These are phyloP conservation scores for Macrolepiota dolichaula DNA, from an alignment of 768 basidiomycete species.

Conservation along the genomic window DNA sequence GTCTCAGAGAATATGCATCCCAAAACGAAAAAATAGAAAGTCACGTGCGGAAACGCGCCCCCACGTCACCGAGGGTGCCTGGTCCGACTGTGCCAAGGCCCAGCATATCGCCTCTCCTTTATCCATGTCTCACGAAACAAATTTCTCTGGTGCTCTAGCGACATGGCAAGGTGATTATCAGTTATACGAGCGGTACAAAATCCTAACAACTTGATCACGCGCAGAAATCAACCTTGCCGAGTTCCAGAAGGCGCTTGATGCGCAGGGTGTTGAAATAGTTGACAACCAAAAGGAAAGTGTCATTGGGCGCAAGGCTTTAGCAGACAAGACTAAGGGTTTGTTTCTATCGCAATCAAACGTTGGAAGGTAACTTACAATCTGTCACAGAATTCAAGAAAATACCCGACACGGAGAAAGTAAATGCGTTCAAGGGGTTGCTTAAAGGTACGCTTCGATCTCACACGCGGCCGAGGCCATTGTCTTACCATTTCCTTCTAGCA, in stretches of 20 bases:
- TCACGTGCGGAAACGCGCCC: conserved; percentile 15
- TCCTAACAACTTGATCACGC: not conserved
- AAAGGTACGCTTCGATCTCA: conserved; percentile 53
- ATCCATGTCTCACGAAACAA: conserved; percentile 52
- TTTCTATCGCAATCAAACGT: not conserved
- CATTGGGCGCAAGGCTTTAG: conserved; percentile 88
- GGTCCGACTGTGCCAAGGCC: not conserved
- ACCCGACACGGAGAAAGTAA: conserved; percentile 83
- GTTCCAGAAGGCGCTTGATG: conserved; percentile 89
- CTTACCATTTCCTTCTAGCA: conserved; percentile 39
- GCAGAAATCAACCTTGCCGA: conserved; percentile 85
- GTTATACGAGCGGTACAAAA: not conserved
- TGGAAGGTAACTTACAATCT: not conserved
- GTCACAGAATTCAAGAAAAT: conserved; percentile 91
- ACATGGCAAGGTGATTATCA: conserved; percentile 81
- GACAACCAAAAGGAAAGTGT: conserved; percentile 99
- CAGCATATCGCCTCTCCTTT: conserved; percentile 1
- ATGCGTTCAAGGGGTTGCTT: conserved; percentile 84
- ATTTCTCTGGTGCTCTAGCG: conserved; percentile 88
- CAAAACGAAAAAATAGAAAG: conserved; percentile 5
- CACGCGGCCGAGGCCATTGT: not conserved
- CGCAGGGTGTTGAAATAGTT: conserved; percentile 91
- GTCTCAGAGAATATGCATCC: not conserved
- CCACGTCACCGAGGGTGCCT: conserved; percentile 6
- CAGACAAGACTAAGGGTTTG: conserved; percentile 96